Percentiles rank a stretch among this genome's conserved stretches.
These are phyloP conservation scores for Parietaria judaica DNA, from an alignment of 306 rosid genomes.

Conservation along the genomic window DNA sequence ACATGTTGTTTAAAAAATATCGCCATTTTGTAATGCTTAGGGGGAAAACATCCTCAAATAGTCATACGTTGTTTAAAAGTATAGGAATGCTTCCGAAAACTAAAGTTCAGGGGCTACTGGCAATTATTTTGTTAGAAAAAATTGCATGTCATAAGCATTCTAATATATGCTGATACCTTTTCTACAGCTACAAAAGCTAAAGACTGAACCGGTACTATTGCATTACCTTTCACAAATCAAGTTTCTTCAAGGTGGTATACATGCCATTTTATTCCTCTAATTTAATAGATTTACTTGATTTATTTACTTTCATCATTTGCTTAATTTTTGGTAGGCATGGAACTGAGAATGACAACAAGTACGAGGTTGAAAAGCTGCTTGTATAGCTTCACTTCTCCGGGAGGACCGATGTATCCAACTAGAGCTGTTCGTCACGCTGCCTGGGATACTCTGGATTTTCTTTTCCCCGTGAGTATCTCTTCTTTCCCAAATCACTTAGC, in stretches of 20 bases:
- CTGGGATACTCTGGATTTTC: conserved; percentile 86
- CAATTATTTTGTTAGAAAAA: too few relatives aligned
- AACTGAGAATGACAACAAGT: conserved; percentile 88
- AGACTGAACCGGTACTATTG: conserved; percentile 91
- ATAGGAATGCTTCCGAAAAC: too few relatives aligned
- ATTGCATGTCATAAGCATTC: conserved; percentile 18
- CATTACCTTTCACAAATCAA: conserved; percentile 75
- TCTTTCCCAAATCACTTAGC: not conserved
- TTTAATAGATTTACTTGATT: conserved; percentile 9
- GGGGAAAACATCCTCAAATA: too few relatives aligned
- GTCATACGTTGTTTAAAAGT: too few relatives aligned
- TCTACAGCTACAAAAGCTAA: conserved; percentile 77
- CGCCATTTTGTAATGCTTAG: too few relatives aligned
- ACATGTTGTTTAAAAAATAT: too few relatives aligned
- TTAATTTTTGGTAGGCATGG: conserved; percentile 46
- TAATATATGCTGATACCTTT: not conserved
- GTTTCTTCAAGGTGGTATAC: conserved; percentile 63
- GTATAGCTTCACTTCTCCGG: conserved; percentile 92
- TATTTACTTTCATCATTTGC: not conserved
- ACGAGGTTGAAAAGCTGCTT: conserved; percentile 80
- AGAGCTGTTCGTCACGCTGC: conserved; percentile 99
- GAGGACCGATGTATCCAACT: conserved; percentile 97
- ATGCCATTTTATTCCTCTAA: not conserved
- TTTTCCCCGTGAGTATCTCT: conserved; percentile 66
- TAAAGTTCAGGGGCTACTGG: too few relatives aligned